phyloP scores from a whole-genome alignment of 345 rosid genomes.

The Camelina sativa region DNA sequence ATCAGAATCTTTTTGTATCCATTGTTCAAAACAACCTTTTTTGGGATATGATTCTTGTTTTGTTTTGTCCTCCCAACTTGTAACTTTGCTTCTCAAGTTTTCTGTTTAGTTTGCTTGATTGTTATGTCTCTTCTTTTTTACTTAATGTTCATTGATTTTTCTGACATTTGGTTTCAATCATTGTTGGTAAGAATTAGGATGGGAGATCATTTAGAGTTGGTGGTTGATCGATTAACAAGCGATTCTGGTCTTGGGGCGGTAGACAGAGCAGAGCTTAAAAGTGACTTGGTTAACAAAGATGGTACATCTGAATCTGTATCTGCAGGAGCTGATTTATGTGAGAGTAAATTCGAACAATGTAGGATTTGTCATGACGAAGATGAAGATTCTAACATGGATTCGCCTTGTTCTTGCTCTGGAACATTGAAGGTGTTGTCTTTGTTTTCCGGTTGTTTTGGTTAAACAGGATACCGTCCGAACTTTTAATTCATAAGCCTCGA shows the following conservation, averaged over 20 bases:
- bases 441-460: not conserved
- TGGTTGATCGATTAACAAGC: conserved; percentile 60
- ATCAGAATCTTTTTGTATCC: conserved; percentile 45
- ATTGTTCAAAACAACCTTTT: conserved; percentile 13
- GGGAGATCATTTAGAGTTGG: conserved; percentile 80
- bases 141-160: not conserved
- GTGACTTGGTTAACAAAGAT: conserved; percentile 34
- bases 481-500: conserved; percentile 3
- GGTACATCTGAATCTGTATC: conserved; percentile 39
- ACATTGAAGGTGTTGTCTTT: conserved; percentile 73
- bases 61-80: conserved; percentile 2
- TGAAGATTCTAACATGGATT: conserved; percentile 71
- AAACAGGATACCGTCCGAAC: not conserved
- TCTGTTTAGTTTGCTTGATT: conserved; percentile 8
- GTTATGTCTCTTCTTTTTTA: not conserved
- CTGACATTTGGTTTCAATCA: conserved; percentile 2
- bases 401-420: conserved; percentile 83
- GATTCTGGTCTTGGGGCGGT: conserved; percentile 55
- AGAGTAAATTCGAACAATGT: conserved; percentile 59
- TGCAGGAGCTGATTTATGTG: conserved; percentile 46
- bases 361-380: conserved; percentile 96
- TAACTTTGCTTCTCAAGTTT: conserved; percentile 10
- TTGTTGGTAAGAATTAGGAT: conserved; percentile 47
- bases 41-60: conserved; percentile 9
- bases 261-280: conserved; percentile 32